Percentiles rank a stretch among this genome's conserved stretches.
Conservation (phyloP, 2,329 filamentous ascomycete genomes). For the Colletotrichum viniferum region DNA sequence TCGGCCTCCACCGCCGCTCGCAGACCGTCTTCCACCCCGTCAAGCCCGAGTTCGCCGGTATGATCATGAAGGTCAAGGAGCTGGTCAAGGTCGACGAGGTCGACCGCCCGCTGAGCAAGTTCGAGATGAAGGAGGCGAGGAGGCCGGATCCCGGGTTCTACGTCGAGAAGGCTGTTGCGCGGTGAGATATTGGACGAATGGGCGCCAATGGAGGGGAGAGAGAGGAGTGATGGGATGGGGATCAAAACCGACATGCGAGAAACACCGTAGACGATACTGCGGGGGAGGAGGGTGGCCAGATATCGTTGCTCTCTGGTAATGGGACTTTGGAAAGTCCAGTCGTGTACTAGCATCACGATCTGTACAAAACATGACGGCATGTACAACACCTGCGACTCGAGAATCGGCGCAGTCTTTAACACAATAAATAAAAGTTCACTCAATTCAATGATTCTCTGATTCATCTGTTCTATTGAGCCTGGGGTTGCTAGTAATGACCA, state of each 20-base stretch:
- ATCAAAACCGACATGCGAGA: neutral
- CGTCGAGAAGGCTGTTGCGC: slow-evolving; percentile 62
- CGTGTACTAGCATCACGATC: slow-evolving; percentile 1
- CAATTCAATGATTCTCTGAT: neutral
- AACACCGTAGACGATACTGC: neutral
- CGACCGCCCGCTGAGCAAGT: slow-evolving; percentile 63
- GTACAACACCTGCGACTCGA: neutral
- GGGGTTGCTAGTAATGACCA: neutral
- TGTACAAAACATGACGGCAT: slow-evolving; percentile 3
- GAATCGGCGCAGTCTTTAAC: neutral
- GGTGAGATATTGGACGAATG: slow-evolving; percentile 25
- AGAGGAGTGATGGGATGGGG: neutral
- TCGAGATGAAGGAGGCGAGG: slow-evolving; percentile 73
- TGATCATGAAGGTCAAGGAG: slow-evolving; percentile 95
- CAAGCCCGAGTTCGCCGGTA: slow-evolving; percentile 79
- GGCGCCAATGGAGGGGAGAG: neutral
- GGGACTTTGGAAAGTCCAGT: neutral
- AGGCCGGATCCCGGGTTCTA: slow-evolving; percentile 82
- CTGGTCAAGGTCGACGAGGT: slow-evolving; percentile 85
- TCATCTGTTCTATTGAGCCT: neutral
- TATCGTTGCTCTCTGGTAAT: neutral
- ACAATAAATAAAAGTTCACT: slow-evolving; percentile 9
- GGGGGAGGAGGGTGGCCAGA: neutral
- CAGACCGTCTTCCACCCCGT: slow-evolving; percentile 91
- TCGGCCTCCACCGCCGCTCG: slow-evolving; percentile 84